These are phyloP conservation scores for Alternaria alternata DNA, from an alignment of 2,329 filamentous ascomycete species.

Conservation along the genomic window DNA sequence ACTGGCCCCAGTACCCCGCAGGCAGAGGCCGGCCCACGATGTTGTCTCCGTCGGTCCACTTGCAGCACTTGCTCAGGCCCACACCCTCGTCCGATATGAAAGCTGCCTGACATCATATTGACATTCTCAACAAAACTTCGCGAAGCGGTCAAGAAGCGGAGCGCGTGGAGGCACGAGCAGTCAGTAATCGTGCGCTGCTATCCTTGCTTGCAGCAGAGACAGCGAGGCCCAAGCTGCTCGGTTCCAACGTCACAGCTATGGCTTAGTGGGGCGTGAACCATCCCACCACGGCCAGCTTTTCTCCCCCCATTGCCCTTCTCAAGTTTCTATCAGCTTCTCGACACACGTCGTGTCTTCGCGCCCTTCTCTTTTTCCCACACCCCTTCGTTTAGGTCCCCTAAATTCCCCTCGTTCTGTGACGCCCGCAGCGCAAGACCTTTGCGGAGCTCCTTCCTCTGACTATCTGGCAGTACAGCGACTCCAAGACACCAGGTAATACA, in stretches of 20 bases:
- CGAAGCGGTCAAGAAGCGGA: slow-evolving; percentile 14
- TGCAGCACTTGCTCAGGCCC: slow-evolving; percentile 15
- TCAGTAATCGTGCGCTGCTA: slow-evolving; percentile 23
- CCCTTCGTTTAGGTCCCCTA: slow-evolving; percentile 1
- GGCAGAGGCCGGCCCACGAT: slow-evolving; percentile 1
- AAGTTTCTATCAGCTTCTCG: slow-evolving; percentile 10
- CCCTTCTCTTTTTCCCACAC: neutral
- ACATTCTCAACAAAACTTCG: slow-evolving; percentile 17
- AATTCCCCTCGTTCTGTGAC: slow-evolving; percentile 10
- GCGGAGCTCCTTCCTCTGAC: slow-evolving; percentile 20
- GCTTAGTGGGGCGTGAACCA: slow-evolving; percentile 22
- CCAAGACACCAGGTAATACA: slow-evolving; percentile 18
- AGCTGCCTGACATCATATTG: slow-evolving; percentile 32
- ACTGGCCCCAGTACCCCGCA: slow-evolving; percentile 7
- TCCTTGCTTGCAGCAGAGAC: slow-evolving; percentile 13
- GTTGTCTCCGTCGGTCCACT: slow-evolving; percentile 5
- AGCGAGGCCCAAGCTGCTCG: slow-evolving; percentile 15
- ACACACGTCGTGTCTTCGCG: slow-evolving; percentile 1
- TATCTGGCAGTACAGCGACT: neutral
- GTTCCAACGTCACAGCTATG: slow-evolving; percentile 18
- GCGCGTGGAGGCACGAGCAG: slow-evolving; percentile 27
- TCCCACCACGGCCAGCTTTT: slow-evolving; percentile 26
- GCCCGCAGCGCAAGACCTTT: slow-evolving; percentile 10
- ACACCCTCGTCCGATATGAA: slow-evolving; percentile 15
- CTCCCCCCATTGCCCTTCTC: slow-evolving; percentile 19